These are phyloP conservation scores for Geotrichum cucujoidarum DNA, from an alignment of 1,139 yeast species.

Conservation along the genomic window DNA sequence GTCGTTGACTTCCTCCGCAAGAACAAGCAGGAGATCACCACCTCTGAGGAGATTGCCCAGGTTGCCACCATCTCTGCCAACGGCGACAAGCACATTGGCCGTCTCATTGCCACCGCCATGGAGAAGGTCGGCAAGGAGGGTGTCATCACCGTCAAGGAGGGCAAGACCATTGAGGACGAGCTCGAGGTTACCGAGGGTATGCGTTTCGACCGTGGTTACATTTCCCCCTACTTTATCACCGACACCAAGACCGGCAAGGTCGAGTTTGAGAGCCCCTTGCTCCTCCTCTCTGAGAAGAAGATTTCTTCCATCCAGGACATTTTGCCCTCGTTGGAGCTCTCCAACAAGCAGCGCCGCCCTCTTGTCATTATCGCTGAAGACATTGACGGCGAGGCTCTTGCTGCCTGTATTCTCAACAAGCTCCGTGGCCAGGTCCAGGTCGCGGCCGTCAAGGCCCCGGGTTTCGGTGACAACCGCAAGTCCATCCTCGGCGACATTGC, in stretches of 20 bases:
- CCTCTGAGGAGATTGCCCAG: conserved; percentile 95
- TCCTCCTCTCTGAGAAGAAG: conserved; percentile 91
- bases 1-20: conserved; percentile 83
- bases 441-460: conserved; percentile 98
- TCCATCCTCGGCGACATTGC: conserved; percentile 97
- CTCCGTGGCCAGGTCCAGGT: conserved; percentile 99
- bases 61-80: conserved; percentile 98
- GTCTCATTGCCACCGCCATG: conserved; percentile 93
- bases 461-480: conserved; percentile 99
- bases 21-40: conserved; percentile 95
- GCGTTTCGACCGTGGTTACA: conserved; percentile 98
- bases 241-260: conserved; percentile 95
- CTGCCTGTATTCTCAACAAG: conserved; percentile 97
- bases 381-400: conserved; percentile 96
- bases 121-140: conserved; percentile 99
- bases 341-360: conserved; percentile 94
- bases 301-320: conserved; percentile 88
- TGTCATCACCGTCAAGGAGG: conserved; percentile 96
- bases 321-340: conserved; percentile 88
- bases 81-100: conserved; percentile 93
- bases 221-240: conserved; percentile 96
- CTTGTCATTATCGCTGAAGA: conserved; percentile 94
- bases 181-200: conserved; percentile 98
- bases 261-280: conserved; percentile 92
- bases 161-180: conserved; percentile 94